phyloP scores from a whole-genome alignment of 495 filamentous ascomycete species.

The Cercophora newfieldiana region DNA sequence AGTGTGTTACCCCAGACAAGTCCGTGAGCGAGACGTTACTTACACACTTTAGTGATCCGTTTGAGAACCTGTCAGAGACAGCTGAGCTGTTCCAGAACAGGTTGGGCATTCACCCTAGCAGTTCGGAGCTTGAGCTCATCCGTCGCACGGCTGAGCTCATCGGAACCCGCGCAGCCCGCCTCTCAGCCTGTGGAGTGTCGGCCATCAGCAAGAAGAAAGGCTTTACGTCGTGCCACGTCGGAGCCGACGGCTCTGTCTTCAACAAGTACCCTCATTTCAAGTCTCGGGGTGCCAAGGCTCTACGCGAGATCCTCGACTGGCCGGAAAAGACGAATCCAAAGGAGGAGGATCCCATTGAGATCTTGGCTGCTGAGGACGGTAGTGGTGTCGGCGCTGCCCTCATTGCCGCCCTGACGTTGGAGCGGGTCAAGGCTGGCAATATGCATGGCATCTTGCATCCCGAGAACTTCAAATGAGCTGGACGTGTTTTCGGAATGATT shows the following conservation, averaged over 20 bases:
- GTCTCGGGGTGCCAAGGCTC: constrained; percentile 79
- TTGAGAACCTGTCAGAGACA: constrained; percentile 89
- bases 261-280: constrained; percentile 99
- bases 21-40: background rate
- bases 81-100: constrained; percentile 72
- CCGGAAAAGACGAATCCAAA: constrained; percentile 56
- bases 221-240: constrained; percentile 84
- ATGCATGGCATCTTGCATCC: constrained; percentile 74
- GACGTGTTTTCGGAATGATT: background rate
- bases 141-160: constrained; percentile 89
- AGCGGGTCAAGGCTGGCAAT: constrained; percentile 78
- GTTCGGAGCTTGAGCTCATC: constrained; percentile 79
- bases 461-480: constrained; percentile 51
- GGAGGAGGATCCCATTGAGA: constrained; percentile 80
- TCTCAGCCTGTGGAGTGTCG: constrained; percentile 90
- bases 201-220: constrained; percentile 96
- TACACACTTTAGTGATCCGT: constrained; percentile 67
- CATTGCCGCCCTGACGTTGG: constrained; percentile 89
- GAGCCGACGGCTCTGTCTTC: constrained; percentile 94
- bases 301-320: constrained; percentile 95
- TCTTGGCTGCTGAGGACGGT: constrained; percentile 89
- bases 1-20: constrained; percentile 46
- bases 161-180: constrained; percentile 87
- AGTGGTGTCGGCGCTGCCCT: constrained; percentile 94
- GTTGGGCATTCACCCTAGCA: constrained; percentile 65